Conservation (phyloP, 2,329 filamentous ascomycete species). For the Apiospora koreana region DNA sequence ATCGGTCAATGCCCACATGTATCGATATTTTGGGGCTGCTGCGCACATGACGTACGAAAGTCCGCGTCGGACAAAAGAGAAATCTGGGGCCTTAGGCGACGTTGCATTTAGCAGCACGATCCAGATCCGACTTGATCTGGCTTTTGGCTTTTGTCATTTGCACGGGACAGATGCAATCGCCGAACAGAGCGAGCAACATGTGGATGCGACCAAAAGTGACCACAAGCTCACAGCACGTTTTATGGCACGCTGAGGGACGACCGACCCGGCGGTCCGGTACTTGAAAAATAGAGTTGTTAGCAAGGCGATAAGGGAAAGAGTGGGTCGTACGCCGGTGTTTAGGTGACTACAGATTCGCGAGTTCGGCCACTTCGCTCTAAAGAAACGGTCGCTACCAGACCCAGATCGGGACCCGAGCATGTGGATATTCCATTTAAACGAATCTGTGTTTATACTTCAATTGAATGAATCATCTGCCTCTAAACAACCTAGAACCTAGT, state of each 20-base stretch:
- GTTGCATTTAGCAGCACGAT: neutral
- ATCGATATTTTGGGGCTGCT: neutral
- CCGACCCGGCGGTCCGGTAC: conserved; percentile 2
- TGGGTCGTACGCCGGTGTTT: neutral
- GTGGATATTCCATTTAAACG: neutral
- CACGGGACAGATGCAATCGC: neutral
- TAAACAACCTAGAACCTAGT: neutral
- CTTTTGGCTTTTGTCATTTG: neutral
- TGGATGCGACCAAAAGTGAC: neutral
- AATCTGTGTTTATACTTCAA: no score
- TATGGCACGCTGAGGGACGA: neutral
- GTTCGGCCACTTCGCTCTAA: neutral
- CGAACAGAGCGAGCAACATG: neutral
- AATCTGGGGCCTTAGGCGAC: neutral
- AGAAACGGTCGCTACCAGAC: neutral
- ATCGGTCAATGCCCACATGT: neutral
- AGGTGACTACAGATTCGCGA: neutral
- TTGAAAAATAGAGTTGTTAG: neutral
- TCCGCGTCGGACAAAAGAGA: no score
- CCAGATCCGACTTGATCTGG: neutral
- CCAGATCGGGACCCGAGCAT: neutral
- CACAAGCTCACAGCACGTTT: neutral
- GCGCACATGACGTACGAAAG: neutral
- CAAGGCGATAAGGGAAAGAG: neutral
- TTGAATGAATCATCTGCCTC: neutral